Evolutionary conservation across 2,329 filamentous ascomycete species (phyloP), one percentile per base, ranked within the genome.

Genomic region (Sporothrix mexicana): DNA sequence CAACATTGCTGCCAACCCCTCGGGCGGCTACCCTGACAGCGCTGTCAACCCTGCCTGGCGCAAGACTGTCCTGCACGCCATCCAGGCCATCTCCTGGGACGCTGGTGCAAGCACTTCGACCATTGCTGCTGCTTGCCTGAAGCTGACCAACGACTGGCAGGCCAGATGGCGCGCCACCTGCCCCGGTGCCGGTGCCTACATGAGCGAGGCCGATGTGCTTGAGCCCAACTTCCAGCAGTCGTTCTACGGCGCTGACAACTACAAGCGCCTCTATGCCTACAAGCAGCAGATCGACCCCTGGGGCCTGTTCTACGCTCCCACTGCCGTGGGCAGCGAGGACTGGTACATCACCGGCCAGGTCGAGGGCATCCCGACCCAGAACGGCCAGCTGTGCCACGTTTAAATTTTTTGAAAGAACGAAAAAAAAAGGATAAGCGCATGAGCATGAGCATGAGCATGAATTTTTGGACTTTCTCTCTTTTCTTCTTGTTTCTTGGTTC

Each of bases 31-130:
- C 47, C 80, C 81, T 0, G 80, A 81, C 67, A 85, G 82, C 15
- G 81, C 83, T 6, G 80, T 86, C 53, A 85, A 85, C 76, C 84
- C 85, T 3, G 85, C 85, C 0, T 88, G 85, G 85, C 81, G 86
- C 57, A 79, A 80, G 6, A 80, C 83, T 1, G 77, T 80, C 0
- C 77, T 83, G 75, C 83, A 81, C 76, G 79, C 77, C 45, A 82
- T 83, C 73, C 77, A 80, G 47, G 79, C 76, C 8, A 70, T 76
- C 3, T n/a, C 71, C 25, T 80, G 77, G 78, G 74, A 70, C 12
- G 57, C 51, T 9, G 75, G 74, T 25, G 70, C 69, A 12, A 68
- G 59, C 64, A 47, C 43, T 55, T 70, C 47, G 5, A 75, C 76
- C 23, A 73, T 77, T 43, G 76, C 77, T 64, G 71, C 71, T 0